Base-by-base conservation (phyloP, 805 yeast species). In the Ogataea polymorpha region DNA sequence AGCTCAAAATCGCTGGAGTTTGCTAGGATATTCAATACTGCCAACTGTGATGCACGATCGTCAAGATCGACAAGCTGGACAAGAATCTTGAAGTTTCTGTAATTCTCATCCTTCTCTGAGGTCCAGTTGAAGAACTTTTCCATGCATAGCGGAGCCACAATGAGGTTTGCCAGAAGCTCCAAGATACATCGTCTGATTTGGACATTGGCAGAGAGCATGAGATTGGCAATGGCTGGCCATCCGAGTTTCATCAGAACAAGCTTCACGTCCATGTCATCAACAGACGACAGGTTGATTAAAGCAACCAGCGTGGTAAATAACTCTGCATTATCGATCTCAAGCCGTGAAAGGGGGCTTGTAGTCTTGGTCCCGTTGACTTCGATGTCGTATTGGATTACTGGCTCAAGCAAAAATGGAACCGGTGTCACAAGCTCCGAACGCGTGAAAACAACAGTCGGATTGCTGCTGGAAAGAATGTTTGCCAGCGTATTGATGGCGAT, bases 51-150 rank as follows among this genome's bases (percentile, higher is more conserved):
- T 23, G 61, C 57, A 1, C 54, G 4, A 45, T 74, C 74, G 5
- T 59, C 58, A 21, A 71, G 46, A 32, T 64, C 56, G 35, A 69
- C 59, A 40, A 70, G 54, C 46, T 70, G 71, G 3, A 68, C 71
- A 13, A 72, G 40, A 0, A 66, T 54, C 7, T 65, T 64, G 41
- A 71, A 77, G 46, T 73, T 71, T 38, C 55, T 59, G 29, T 59
- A 56, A 41, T 70, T 64, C 6, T 53, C 48, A 17, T 59, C 54
- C 10, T 58, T 57, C 9, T 65, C 72, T 12, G 24, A 13, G 6
- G 30, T 31, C 68, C 77, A 66, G 50, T 82, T 79, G 65, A 84
- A 84, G 50, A 83, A 72, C 45, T 77, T 75, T 2, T 77, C 80
- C 24, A 77, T 59, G 41, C 69, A 61, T 6, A 51, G 17, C 1